A percentile compares a stretch with the other conserved stretches of the same genome.
These are phyloP conservation scores for Cercospora citrullina DNA, from an alignment of 2,329 filamentous ascomycete genomes.

Conservation along the genomic window DNA sequence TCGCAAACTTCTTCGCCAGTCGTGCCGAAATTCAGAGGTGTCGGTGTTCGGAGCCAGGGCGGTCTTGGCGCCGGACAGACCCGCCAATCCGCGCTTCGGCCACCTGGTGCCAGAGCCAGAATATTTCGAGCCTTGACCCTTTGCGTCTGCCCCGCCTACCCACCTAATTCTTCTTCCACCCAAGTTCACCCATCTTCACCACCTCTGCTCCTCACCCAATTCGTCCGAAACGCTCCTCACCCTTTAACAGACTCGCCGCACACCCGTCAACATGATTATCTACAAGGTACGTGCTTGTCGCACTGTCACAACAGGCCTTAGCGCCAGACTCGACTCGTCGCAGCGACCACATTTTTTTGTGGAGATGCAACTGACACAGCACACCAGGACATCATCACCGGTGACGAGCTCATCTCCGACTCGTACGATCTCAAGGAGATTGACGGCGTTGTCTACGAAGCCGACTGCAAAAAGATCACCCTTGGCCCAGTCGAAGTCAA, in stretches of 20 bases:
- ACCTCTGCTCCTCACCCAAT: background rate
- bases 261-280: slow-evolving; percentile 55
- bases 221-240: slow-evolving; percentile 23
- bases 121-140: background rate
- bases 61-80: background rate
- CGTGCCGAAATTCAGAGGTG: background rate
- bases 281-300: slow-evolving; percentile 52
- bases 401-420: slow-evolving; percentile 96
- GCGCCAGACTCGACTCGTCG: slow-evolving; percentile 13
- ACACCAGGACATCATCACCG: slow-evolving; percentile 77
- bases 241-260: slow-evolving; percentile 15
- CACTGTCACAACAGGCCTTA: background rate
- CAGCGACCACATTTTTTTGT: slow-evolving; percentile 2
- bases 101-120: background rate
- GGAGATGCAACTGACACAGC: slow-evolving; percentile 19
- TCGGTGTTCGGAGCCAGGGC: background rate
- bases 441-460: slow-evolving; percentile 81
- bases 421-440: slow-evolving; percentile 81
- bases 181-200: slow-evolving; percentile 4
- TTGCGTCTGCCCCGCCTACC: slow-evolving; percentile 5
- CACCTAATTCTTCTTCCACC: slow-evolving; percentile 9
- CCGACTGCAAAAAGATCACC: slow-evolving; percentile 86
- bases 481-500: slow-evolving; percentile 70
- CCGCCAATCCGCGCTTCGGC: background rate
- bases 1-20: background rate